Conservation (phyloP, 257 asterid species). For the Echium plantagineum region DNA sequence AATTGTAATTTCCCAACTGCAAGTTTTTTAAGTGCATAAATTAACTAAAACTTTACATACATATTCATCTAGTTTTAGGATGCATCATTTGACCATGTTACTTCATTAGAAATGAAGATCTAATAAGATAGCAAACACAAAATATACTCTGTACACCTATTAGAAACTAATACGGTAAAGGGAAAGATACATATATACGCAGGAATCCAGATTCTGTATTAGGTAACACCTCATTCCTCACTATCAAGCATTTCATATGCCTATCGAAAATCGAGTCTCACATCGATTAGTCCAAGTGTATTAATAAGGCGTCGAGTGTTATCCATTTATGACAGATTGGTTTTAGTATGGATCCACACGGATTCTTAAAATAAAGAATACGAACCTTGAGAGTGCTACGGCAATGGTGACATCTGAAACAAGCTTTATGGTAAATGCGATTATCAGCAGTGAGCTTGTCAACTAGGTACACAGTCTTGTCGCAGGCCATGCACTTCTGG, state of each 20-base stretch:
- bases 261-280: too few relatives aligned
- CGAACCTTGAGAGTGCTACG: constrained; percentile 82
- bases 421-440: constrained; percentile 81
- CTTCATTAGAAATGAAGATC: neutral
- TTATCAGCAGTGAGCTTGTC: constrained; percentile 88
- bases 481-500: constrained; percentile 96
- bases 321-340: too few relatives aligned
- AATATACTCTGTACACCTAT: neutral
- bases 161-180: too few relatives aligned
- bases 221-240: too few relatives aligned
- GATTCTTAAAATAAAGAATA: neutral
- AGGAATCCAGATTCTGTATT: too few relatives aligned
- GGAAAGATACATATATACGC: too few relatives aligned
- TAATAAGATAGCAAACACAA: neutral
- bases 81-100: neutral
- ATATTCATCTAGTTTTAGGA: neutral
- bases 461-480: constrained; percentile 82
- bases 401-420: constrained; percentile 98
- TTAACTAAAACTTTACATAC: neutral
- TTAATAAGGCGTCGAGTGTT: too few relatives aligned
- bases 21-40: constrained; percentile 1
- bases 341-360: too few relatives aligned
- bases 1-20: constrained; percentile 88
- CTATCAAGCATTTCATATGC: too few relatives aligned
- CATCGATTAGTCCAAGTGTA: too few relatives aligned